A percentile compares a stretch with the other conserved stretches of the same genome.
These are phyloP conservation scores for Neurospora sp. DNA, from an alignment of 495 filamentous ascomycete species.

Conservation along the genomic window DNA sequence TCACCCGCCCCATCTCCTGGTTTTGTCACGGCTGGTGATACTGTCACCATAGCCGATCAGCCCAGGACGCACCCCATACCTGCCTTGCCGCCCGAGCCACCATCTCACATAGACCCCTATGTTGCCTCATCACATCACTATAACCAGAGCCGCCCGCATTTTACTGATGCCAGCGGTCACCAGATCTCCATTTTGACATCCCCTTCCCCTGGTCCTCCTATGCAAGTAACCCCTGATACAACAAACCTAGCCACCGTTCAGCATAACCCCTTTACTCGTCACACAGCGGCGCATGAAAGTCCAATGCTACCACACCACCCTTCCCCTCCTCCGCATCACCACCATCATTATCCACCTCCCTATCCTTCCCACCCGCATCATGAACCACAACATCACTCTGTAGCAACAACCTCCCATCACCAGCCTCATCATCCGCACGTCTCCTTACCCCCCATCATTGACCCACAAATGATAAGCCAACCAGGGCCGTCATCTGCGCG, in stretches of 20 bases:
- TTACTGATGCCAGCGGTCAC: constrained; percentile 21
- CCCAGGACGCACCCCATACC: constrained; percentile 10
- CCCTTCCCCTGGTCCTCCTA: constrained; percentile 5
- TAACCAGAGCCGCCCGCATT: constrained; percentile 9
- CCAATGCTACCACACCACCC: not conserved
- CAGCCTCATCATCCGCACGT: constrained; percentile 20
- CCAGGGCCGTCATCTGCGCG: constrained; percentile 9
- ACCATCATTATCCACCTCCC: constrained; percentile 16
- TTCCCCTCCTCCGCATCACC: constrained; percentile 16
- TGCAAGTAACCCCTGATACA: not conserved
- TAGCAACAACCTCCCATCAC: not conserved
- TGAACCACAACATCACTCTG: constrained; percentile 5
- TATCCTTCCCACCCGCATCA: constrained; percentile 15
- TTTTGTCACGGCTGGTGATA: not conserved
- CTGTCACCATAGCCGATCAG: not conserved
- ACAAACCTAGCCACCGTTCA: not conserved
- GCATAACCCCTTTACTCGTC: not conserved
- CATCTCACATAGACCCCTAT: constrained; percentile 15
- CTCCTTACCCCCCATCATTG: constrained; percentile 22
- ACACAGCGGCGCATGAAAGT: not conserved
- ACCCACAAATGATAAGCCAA: constrained; percentile 42
- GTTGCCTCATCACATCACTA: constrained; percentile 15
- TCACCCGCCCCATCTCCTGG: constrained; percentile 16
- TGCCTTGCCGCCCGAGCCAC: constrained; percentile 15
- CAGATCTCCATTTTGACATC: constrained; percentile 24